Conservation (phyloP, 305 asterid genomes). For the Euphrasia arctica region DNA sequence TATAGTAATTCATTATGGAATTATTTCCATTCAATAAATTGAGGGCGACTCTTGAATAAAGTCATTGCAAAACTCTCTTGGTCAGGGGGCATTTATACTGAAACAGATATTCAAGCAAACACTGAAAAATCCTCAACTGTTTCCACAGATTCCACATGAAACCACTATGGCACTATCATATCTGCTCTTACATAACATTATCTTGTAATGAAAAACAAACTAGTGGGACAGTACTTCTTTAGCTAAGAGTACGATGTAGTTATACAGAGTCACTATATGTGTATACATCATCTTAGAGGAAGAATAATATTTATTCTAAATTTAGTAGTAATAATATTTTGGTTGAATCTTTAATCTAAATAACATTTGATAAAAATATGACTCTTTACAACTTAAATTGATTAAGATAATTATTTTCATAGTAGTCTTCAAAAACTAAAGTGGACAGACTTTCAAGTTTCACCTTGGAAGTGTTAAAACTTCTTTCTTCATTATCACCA, state of each 20-base stretch:
- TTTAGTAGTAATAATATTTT: too few species aligned
- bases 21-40: slow-evolving; percentile 8
- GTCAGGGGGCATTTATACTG: background rate
- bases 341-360: too few species aligned
- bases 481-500: slow-evolving; percentile 6
- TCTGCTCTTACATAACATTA: slow-evolving; percentile 27
- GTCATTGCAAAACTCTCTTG: slow-evolving; percentile 1
- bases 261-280: slow-evolving; percentile 24
- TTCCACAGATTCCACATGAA: slow-evolving; percentile 1
- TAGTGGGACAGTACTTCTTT: too few species aligned
- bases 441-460: too few species aligned
- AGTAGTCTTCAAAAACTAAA: too few species aligned
- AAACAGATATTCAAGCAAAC: slow-evolving; percentile 4
- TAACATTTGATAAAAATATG: slow-evolving; percentile 13
- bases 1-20: background rate
- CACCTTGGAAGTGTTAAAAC: background rate
- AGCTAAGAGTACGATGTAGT: too few species aligned
- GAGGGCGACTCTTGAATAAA: background rate
- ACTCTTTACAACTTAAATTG: too few species aligned
- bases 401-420: too few species aligned
- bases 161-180: slow-evolving; percentile 9
- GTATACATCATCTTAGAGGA: slow-evolving; percentile 19
- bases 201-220: slow-evolving; percentile 24
- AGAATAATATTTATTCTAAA: too few species aligned
- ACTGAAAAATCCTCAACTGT: slow-evolving; percentile 19